Conservation (phyloP, 1,284 basidiomycete genomes). For the Leccinum subrobustum region DNA sequence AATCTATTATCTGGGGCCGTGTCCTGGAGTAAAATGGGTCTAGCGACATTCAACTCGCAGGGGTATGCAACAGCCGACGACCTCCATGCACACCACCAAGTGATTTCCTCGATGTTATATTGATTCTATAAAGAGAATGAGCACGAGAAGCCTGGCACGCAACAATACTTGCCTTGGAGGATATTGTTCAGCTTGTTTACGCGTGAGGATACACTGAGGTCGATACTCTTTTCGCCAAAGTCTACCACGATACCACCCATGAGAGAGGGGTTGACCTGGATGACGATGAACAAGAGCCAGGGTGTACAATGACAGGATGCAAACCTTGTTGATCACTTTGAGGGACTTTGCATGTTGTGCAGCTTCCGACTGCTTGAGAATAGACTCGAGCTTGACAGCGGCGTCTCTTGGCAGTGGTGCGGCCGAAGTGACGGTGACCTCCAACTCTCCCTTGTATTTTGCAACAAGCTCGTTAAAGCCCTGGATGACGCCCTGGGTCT, state of each 20-base stretch:
- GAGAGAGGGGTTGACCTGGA: slow-evolving; percentile 82
- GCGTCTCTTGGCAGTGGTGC: slow-evolving; percentile 74
- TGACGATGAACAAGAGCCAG: slow-evolving; percentile 9
- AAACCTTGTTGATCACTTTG: slow-evolving; percentile 86
- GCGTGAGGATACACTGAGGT: slow-evolving; percentile 89
- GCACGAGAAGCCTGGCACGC: not conserved
- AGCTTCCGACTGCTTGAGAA: slow-evolving; percentile 82
- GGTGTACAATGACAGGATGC: slow-evolving; percentile 9
- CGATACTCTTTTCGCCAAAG: slow-evolving; percentile 98
- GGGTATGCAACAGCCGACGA: slow-evolving; percentile 2
- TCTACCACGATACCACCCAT: slow-evolving; percentile 93
- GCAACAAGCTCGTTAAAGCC: slow-evolving; percentile 91
- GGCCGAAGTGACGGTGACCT: slow-evolving; percentile 90
- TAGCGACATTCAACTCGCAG: not conserved
- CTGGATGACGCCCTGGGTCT: slow-evolving; percentile 86
- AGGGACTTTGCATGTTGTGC: slow-evolving; percentile 83
- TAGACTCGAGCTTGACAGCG: slow-evolving; percentile 73
- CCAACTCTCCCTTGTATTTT: slow-evolving; percentile 91
- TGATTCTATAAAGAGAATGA: slow-evolving; percentile 33
- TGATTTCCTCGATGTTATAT: slow-evolving; percentile 27
- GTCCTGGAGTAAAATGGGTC: not conserved
- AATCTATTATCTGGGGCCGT: not conserved
- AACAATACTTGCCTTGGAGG: slow-evolving; percentile 62
- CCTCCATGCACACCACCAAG: slow-evolving; percentile 3
- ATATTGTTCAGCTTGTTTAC: slow-evolving; percentile 94